phyloP scores from a whole-genome alignment of 2,329 filamentous ascomycete species.

The Penicillium sp. region DNA sequence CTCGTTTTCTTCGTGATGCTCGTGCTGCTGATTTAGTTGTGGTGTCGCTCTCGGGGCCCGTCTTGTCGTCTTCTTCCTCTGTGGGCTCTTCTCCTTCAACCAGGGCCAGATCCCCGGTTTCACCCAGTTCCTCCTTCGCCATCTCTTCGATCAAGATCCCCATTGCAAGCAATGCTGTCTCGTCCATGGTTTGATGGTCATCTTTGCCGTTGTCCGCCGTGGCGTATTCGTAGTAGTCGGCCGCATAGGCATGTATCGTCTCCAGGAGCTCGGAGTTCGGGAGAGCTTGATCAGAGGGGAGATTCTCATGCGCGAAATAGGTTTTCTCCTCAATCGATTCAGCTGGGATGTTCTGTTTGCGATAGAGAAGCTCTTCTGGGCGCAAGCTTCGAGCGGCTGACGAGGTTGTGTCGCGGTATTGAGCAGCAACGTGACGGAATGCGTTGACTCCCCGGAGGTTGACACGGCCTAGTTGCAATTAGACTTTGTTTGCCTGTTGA shows the following conservation, averaged over 20 bases:
- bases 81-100: slow-evolving; percentile 46
- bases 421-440: slow-evolving; percentile 21
- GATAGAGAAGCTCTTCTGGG: slow-evolving; percentile 60
- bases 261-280: slow-evolving; percentile 58
- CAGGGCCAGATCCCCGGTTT: slow-evolving; percentile 58
- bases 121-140: slow-evolving; percentile 50
- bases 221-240: slow-evolving; percentile 52
- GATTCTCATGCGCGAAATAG: slow-evolving; percentile 53
- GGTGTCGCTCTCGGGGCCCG: slow-evolving; percentile 3
- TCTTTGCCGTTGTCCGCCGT: slow-evolving; percentile 32
- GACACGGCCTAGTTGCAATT: slow-evolving; percentile 45
- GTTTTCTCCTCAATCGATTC: slow-evolving; percentile 54
- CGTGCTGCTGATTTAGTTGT: slow-evolving; percentile 3
- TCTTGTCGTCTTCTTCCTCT: slow-evolving; percentile 18
- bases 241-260: slow-evolving; percentile 56
- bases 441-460: slow-evolving; percentile 38
- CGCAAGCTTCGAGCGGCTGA: slow-evolving; percentile 42
- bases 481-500: background rate
- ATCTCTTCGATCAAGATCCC: slow-evolving; percentile 61
- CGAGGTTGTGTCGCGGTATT: slow-evolving; percentile 35
- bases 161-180: slow-evolving; percentile 60
- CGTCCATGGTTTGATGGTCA: slow-evolving; percentile 56
- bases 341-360: slow-evolving; percentile 48
- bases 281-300: slow-evolving; percentile 42
- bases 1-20: slow-evolving; percentile 2